Base-by-base conservation (phyloP, 805 yeast genomes). In the Starmerella tilneyi region DNA sequence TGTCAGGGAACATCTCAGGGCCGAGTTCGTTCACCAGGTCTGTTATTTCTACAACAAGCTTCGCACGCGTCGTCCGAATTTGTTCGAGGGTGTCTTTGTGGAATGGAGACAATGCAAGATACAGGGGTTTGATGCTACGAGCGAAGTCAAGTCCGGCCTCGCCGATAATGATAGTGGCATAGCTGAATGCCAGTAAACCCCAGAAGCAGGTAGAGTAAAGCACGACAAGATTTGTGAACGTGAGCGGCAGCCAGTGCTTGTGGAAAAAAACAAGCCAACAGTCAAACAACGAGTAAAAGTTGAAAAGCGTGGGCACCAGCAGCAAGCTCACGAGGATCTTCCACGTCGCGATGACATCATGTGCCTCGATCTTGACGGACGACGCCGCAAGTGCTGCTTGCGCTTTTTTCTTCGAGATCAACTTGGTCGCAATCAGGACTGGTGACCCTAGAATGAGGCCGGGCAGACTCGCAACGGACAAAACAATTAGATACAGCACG, bases 311-410 rank as follows among this genome's bases (percentile, higher is more conserved):
- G 2, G 98, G 98, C 0, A 96, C 94, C 44, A 84, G 66, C 5
- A 89, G 94, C 74, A 92, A 74, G 27, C 88, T 78, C 31, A 89
- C 85, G 51, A 92, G 69, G 38, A 92, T 80, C 63, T 92, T 92
- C 98, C 98, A 92, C 1, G 97, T 88, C 2, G 97, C 97, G 48
- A 92, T 75, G 21, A 92, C 96, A 63, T 92, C 98, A 46, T 78
- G 81, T 15, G 94, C 98, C 58, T 79, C 78, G 49, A 92, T 79
- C 61, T 92, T 92, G 19, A 92, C 98, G 0, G 86, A 73, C 0
- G 96, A 86, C 7, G 74, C 79, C 9, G 86, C 88, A 49, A 92
- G 69, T 0, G 97, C 98, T 38, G 75, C 73, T 46, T 64, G 69
- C 26, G 89, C 85, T 63, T 88, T 86, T 47, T 71, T 69, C 35